A percentile compares a stretch with the other conserved stretches of the same genome.
These are phyloP conservation scores for Aspergillus floridensis DNA, from an alignment of 2,329 filamentous ascomycete genomes.

Conservation along the genomic window DNA sequence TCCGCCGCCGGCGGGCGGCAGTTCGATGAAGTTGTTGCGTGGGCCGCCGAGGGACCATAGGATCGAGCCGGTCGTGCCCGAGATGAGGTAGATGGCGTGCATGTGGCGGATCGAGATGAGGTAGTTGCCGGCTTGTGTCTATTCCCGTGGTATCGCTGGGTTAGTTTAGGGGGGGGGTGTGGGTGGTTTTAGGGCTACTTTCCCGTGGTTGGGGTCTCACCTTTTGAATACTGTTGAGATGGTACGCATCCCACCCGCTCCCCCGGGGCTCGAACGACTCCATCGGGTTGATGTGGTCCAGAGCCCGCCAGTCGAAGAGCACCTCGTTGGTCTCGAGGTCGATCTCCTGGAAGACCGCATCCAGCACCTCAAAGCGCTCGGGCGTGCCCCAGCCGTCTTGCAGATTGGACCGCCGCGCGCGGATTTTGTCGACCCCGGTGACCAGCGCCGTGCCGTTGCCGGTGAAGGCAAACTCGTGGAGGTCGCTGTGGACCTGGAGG, in stretches of 20 bases:
- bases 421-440: constrained; percentile 6
- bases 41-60: constrained; percentile 8
- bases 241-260: constrained; percentile 10
- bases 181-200: too few relatives aligned
- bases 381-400: neutral
- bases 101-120: constrained; percentile 10
- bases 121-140: constrained; percentile 14
- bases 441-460: constrained; percentile 5
- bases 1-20: neutral
- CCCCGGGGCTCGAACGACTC: constrained; percentile 8
- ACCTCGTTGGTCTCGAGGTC: constrained; percentile 10
- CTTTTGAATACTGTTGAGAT: constrained; percentile 12
- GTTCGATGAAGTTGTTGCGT: constrained; percentile 7
- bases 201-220: neutral
- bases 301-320: constrained; percentile 7
- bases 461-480: constrained; percentile 9
- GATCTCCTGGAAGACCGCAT: constrained; percentile 7
- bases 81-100: constrained; percentile 7
- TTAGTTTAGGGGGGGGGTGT: neutral
- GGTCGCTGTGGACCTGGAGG: constrained; percentile 4
- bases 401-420: neutral
- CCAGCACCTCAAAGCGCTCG: constrained; percentile 1
- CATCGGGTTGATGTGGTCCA: constrained; percentile 7
- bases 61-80: constrained; percentile 3
- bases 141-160: neutral